Base-by-base conservation (phyloP, 2,329 filamentous ascomycete species). In the Calycina marina region DNA sequence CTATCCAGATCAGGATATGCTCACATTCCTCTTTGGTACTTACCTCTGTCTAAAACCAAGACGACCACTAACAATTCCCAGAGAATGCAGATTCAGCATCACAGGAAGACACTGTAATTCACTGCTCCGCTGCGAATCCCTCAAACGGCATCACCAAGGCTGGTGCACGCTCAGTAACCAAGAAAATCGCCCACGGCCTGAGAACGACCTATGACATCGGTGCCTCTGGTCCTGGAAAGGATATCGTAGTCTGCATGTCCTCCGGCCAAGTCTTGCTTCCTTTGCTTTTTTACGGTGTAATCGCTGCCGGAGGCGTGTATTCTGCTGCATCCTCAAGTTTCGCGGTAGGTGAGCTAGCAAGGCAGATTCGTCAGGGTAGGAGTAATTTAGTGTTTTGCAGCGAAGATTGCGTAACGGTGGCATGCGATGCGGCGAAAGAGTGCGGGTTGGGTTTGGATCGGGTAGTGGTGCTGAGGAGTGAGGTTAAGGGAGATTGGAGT, bases 251-350 rank as follows among this genome's bases (percentile, higher is more conserved):
- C 4, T 59, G 63, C 12, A 62, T 74, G 16, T 69, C 65, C 1
- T 62, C 63, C 0, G 71, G 71, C 2, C 65, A 74, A 41, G 62
- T 62, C 28, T 55, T 71, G 4, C 55, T 74, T 0, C 61, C 68
- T 0, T 56, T 62, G 9, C 41, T 70, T 1, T 68, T 70, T 44
- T 74, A 61, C 40, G 65, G 62, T 10, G 61, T 72, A 32, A 57
- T 76, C 28, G 70, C 66, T 3, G 68, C 69, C 2, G 69, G 64
- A 1, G 72, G 69, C 12, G 60, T 76, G 15, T 75, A 69, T 42
- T 68, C 66, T 5, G 63, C 67, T 4, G 67, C 67, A 0, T 65
- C 60, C 28, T 57, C 66, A 0, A 57, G 60, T 0, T 62, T 58
- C 4, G 70, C 68, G 0, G 54, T 59, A 0, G 44, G 54, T 2